Base-by-base conservation (phyloP, 345 rosid species). In the Arabidopsis arenosa region DNA sequence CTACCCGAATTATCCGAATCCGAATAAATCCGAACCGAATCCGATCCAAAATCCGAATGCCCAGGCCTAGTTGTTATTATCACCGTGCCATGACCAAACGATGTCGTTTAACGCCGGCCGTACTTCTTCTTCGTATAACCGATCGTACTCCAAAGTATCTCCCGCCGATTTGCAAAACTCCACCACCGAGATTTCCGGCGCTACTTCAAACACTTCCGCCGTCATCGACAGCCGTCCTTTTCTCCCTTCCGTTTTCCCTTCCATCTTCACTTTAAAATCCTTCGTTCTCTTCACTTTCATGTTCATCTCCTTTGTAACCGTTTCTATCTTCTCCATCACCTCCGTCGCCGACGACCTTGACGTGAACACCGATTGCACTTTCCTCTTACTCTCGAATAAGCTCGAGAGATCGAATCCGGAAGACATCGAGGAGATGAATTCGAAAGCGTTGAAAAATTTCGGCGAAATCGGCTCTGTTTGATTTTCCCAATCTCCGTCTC, bases 11-110 rank as follows among this genome's bases (percentile, higher is more conserved):
- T 18, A 18, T 18, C 21, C 21, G 21, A 18, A 18, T 18, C 21
- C 21, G 21, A 18, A 18, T 18, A 18, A 18, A 18, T 18, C 21
- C 21, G 21, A 18, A n/a, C n/a, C n/a, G n/a, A n/a, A n/a, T n/a
- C n/a, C n/a, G n/a, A n/a, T n/a, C n/a, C n/a, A n/a, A n/a, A 18
- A 18, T 18, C 21, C 21, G 21, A 18, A 18, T 18, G 21, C 21
- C 21, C 21, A 18, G 21, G 21, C 21, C 21, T 18, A 18, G n/a
- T n/a, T n/a, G 9, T 9, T 49, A 32, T 65, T 40, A 41, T 78
- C 97, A 4, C 98, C 98, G 76, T 87, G 95, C 97, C 95, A 93
- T 9, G 88, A 82, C 97, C 97, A 93, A 2, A 89, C 96, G 56
- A 93, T 86, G 77, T 89, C 93, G 35, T 74, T 83, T 72, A 93